Conservation (phyloP, 106 monocot genomes). For the Amphibolis antarctica region DNA sequence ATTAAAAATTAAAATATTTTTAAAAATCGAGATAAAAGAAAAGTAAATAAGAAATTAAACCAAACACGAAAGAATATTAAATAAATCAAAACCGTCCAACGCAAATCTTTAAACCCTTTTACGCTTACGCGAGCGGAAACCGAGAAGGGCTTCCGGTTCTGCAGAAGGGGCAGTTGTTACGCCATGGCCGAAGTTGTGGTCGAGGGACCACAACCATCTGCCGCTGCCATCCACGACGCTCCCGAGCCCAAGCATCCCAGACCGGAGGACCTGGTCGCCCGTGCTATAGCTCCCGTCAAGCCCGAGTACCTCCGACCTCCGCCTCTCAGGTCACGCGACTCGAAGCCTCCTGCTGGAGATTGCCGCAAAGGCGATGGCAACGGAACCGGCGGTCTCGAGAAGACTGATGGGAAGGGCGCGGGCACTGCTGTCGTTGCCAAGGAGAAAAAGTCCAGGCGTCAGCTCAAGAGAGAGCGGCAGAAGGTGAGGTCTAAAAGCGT, state of each 20-base stretch:
- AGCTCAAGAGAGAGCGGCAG: conserved; percentile 73
- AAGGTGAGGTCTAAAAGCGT: conserved; percentile 23
- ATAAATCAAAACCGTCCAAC: no score
- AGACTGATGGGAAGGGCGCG: neutral
- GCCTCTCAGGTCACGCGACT: conserved; percentile 19
- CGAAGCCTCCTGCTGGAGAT: neutral
- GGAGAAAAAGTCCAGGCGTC: conserved; percentile 90
- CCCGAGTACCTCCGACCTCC: conserved; percentile 57
- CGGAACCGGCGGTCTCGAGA: neutral
- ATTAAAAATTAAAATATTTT: no score
- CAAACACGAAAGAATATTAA: no score
- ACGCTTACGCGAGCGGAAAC: no score
- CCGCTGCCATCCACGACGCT: neutral
- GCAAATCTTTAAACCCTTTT: no score
- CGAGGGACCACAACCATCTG: neutral
- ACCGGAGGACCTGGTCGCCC: conserved; percentile 68
- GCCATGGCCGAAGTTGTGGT: neutral
- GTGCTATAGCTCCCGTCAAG: conserved; percentile 80
- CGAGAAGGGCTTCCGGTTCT: no score
- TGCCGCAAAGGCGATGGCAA: conserved; percentile 13
- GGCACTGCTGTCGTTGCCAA: conserved; percentile 9
- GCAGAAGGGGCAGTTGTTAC: no score
- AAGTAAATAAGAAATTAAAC: no score
- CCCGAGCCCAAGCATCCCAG: neutral
- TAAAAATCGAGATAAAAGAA: no score